Evolutionary conservation across 306 rosid species (phyloP).

Genomic region (Lablab purpureus): DNA sequence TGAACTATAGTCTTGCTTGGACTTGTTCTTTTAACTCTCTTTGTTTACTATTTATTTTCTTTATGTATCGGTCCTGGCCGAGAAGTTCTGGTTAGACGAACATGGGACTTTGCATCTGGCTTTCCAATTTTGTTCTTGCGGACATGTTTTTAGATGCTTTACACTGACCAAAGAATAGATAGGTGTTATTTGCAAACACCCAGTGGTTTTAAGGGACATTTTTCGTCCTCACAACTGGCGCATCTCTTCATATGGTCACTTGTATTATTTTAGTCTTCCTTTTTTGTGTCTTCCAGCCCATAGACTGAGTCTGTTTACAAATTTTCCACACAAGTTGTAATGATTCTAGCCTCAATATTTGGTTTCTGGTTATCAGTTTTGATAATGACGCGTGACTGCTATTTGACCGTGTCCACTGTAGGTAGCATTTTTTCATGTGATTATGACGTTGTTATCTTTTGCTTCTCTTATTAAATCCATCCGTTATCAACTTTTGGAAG

Average conservation of each 20-base stretch:
- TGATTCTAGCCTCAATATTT: neutral
- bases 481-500: neutral
- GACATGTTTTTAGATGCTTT: constrained; percentile 15
- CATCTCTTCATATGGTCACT: neutral
- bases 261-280: neutral
- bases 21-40: constrained; percentile 2
- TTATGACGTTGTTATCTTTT: neutral
- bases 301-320: neutral
- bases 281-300: neutral
- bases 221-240: constrained; percentile 9
- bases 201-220: constrained; percentile 23
- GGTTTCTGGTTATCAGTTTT: neutral
- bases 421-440: neutral
- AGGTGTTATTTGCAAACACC: constrained; percentile 15
- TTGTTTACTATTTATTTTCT: neutral
- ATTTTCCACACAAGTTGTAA: neutral
- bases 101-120: constrained; percentile 45
- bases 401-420: neutral
- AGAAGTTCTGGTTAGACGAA: constrained; percentile 28
- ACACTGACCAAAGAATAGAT: constrained; percentile 40
- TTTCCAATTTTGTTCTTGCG: constrained; percentile 60
- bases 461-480: neutral
- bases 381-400: constrained; percentile 14
- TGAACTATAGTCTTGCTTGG: constrained; percentile 42
- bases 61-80: constrained; percentile 11